Conservation (phyloP, 345 rosid species). For the Sapria himalayana region DNA sequence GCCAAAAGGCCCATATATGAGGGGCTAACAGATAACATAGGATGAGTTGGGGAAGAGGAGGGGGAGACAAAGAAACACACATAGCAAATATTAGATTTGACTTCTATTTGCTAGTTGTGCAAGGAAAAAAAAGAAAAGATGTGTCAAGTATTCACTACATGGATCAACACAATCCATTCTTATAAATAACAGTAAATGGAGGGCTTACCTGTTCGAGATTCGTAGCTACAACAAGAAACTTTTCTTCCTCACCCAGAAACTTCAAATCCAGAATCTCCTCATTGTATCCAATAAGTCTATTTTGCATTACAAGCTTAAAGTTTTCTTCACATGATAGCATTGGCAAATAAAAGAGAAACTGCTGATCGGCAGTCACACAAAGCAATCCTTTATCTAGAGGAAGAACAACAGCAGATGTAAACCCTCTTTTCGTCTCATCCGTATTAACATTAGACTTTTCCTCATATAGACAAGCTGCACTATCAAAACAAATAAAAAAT, state of each 20-base stretch:
- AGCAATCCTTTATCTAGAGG: slow-evolving; percentile 62
- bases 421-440: slow-evolving; percentile 54
- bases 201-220: slow-evolving; percentile 81
- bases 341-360: slow-evolving; percentile 42
- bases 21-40: no score
- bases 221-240: slow-evolving; percentile 79
- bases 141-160: no score
- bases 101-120: no score
- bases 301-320: slow-evolving; percentile 21
- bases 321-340: slow-evolving; percentile 23
- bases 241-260: slow-evolving; percentile 75
- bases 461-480: slow-evolving; percentile 61
- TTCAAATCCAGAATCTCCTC: slow-evolving; percentile 87
- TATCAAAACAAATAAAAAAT: slow-evolving; percentile 22
- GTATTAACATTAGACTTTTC: slow-evolving; percentile 35
- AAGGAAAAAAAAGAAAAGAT: no score
- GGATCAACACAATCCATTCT: no score
- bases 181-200: no score
- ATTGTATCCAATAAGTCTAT: slow-evolving; percentile 81
- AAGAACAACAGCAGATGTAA: slow-evolving; percentile 42
- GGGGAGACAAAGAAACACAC: no score
- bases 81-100: no score
- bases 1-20: no score
- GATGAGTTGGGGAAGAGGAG: no score
- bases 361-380: slow-evolving; percentile 93